Evolutionary conservation across 2,329 filamentous ascomycete genomes (phyloP), one percentile per base, ranked within the genome.

Genomic region (Aspergillus jensenii): DNA sequence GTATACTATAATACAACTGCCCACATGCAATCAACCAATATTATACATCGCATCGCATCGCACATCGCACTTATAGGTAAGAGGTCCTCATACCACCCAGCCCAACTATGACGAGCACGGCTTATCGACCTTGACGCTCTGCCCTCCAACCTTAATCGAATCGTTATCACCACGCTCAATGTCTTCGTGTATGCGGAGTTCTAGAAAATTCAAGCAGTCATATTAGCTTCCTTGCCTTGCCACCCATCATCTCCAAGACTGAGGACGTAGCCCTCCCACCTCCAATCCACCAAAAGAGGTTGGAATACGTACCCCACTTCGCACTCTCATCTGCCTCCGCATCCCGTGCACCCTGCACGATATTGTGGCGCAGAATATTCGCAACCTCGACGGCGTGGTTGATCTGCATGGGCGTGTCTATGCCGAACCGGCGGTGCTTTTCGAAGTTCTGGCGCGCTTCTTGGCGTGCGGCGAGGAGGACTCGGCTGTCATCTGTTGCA

Each of bases 141-240:
- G 66, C 35, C 68, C 67, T 2, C 77, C 80, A 2, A 86, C 80
- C 76, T 93, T 96, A 68, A 97, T 86, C 35, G 88, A 90, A 67
- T 97, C 92, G 71, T 99, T 99, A 76, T 98, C 90, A 54, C 95
- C 92, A 64, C 91, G 83, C 75, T 99, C 93, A 31, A 89, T 99
- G 64, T 96, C 80, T 60, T 96, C 84, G 74, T 98, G 95, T 76
- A 99, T 97, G 52, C 88, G 84, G 57, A 98, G 78, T 71, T 89
- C 92, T 97, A 62, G 21, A 39, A 5, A 40, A 6, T 23, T 39
- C 35, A 48, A n/a, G 11, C n/a, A 48, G 14, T 35, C 45, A 54
- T 3, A 25, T 59, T 58, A 61, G 52, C 39, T n/a, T 45, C 31
- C 15, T 19, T 8, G 6, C 3, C n/a, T 19, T 8, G 6, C 7